phyloP scores from a whole-genome alignment of 2,329 filamentous ascomycete species.

The Aureobasidium lini region DNA sequence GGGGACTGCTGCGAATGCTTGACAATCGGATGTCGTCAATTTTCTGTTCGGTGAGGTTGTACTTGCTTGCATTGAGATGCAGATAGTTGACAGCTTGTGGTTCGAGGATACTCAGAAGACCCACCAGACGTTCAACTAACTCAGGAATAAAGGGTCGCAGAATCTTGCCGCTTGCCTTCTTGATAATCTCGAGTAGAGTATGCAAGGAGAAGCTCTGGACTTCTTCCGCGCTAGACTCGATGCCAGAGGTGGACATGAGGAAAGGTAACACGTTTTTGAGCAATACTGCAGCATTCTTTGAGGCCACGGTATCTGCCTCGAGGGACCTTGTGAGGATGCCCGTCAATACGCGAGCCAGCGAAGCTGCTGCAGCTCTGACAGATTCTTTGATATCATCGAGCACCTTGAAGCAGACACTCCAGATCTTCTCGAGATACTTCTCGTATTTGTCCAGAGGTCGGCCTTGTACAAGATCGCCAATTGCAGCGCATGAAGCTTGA shows the following conservation, averaged over 20 bases:
- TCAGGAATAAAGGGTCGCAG: constrained; percentile 73
- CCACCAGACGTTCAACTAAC: constrained; percentile 73
- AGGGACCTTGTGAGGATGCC: constrained; percentile 79
- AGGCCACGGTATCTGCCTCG: constrained; percentile 63
- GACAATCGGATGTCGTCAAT: constrained; percentile 81
- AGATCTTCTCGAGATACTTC: constrained; percentile 75
- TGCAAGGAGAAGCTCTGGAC: constrained; percentile 73
- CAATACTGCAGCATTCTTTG: constrained; percentile 66
- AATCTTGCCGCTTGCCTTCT: constrained; percentile 69
- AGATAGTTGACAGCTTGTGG: constrained; percentile 86
- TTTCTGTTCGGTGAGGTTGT: constrained; percentile 78
- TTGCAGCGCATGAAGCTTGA: constrained; percentile 84
- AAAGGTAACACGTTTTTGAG: constrained; percentile 84
- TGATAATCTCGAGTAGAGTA: constrained; percentile 81
- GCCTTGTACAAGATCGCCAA: constrained; percentile 80
- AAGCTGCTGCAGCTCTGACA: constrained; percentile 72
- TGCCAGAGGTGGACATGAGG: constrained; percentile 75
- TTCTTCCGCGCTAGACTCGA: constrained; percentile 83
- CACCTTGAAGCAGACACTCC: constrained; percentile 79
- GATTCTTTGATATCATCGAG: constrained; percentile 93
- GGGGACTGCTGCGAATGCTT: constrained; percentile 75
- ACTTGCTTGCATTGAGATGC: constrained; percentile 77
- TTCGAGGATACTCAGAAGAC: constrained; percentile 78
- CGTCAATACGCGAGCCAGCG: constrained; percentile 75
- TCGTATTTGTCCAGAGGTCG: constrained; percentile 63